Conservation (phyloP, 2,329 filamentous ascomycete genomes). For the Aureobasidium sp. region DNA sequence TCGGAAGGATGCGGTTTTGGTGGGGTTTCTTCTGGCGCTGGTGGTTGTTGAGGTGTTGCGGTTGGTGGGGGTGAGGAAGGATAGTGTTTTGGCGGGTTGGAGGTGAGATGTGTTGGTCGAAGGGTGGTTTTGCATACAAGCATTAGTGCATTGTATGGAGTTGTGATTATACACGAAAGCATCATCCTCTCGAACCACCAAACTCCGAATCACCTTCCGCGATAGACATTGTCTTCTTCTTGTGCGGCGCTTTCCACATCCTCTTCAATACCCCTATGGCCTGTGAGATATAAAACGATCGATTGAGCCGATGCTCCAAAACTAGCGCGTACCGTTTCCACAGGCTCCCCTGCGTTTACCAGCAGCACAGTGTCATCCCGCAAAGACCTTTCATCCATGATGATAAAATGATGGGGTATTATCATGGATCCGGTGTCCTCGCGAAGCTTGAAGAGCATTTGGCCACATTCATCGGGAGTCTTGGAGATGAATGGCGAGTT, state of each 20-base stretch:
- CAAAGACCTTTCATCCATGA: slow-evolving; percentile 8
- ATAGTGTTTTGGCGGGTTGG: neutral
- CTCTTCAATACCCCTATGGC: neutral
- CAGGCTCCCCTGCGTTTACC: neutral
- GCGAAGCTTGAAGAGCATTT: slow-evolving; percentile 6
- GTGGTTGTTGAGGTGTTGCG: slow-evolving; percentile 7
- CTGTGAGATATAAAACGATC: neutral
- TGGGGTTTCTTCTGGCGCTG: slow-evolving; percentile 17
- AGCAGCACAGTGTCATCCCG: neutral
- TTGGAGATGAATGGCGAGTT: slow-evolving; percentile 10
- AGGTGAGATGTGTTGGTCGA: too few relatives aligned
- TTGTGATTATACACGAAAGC: too few relatives aligned
- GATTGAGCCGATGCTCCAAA: neutral
- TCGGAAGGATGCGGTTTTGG: slow-evolving; percentile 21
- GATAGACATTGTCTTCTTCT: neutral
- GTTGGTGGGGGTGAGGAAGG: neutral
- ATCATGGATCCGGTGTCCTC: slow-evolving; percentile 9
- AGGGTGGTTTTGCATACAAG: too few relatives aligned
- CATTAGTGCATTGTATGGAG: too few relatives aligned
- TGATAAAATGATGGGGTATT: neutral
- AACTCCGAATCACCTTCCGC: neutral
- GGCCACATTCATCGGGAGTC: neutral
- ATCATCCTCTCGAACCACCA: too few relatives aligned
- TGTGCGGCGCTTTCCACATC: neutral
- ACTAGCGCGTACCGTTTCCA: neutral